Evolutionary conservation across 2,329 filamentous ascomycete genomes (phyloP), one percentile per base, ranked within the genome.

Genomic region (Pseudogymnoascus sp.): DNA sequence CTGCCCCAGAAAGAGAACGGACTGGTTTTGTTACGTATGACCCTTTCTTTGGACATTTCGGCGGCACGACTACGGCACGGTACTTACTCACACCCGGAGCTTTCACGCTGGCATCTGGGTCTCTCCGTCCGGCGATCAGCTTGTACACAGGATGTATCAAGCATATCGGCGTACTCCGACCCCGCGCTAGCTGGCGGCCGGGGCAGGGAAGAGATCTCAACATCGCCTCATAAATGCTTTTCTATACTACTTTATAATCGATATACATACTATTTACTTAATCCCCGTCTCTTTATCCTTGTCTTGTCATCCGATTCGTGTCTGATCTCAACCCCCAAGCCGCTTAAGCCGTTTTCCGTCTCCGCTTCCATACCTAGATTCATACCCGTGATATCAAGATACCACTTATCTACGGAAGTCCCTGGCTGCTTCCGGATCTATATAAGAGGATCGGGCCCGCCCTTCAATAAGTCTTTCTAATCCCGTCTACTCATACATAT

Each of bases 111-210:
- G 49, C n/a, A 33, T 7, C 49, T 55, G 49, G 49, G 28, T 55
- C 49, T 55, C 49, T 55, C 49, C 49, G 49, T 55, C 2, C 30
- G 28, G 49, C 49, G 49, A 55, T 55, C 49, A 4, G 49, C n/a
- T 55, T 55, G 49, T 35, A 55, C 49, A 22, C 49, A 14, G 49
- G 28, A 55, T 12, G 49, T 55, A 55, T 55, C 49, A 55, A 55
- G 49, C 58, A 60, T 60, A 41, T 60, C 58, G 58, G 58, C 58
- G 58, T 38, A 39, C 35, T 60, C 58, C 49, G 49, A 55, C 30
- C 49, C 28, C 49, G 30, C 49, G 49, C 49, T 55, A 55, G 49
- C 49, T 55, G 28, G 28, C 49, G n/a, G 28, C 49, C 49, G 49
- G 28, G 49, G 9, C 49, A 55, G 22, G 49, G 49, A 55, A 33